Evolutionary conservation across 2,329 filamentous ascomycete genomes (phyloP), one percentile per base, ranked within the genome.

Genomic region (Lachnellula arida): DNA sequence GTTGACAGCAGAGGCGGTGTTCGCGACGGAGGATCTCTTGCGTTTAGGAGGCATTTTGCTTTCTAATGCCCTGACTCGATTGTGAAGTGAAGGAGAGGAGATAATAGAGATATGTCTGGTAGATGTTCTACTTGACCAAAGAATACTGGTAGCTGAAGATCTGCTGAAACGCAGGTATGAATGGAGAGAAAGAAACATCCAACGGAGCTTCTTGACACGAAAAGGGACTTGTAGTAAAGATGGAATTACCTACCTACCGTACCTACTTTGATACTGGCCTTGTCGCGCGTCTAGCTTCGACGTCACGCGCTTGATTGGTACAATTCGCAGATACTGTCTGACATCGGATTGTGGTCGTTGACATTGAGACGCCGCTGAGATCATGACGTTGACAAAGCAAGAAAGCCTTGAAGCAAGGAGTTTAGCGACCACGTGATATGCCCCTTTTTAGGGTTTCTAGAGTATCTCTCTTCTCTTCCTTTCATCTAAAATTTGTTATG

Each of bases 21-120:
- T 46, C 17, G 60, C 59, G 5, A 58, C 46, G 4, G 65, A 61
- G 8, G 64, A 65, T 57, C 66, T 66, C 56, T 66, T 68, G 19
- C 63, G 66, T 46, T 68, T 69, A 0, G 64, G 65, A 56, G 63
- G 60, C 67, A 68, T 68, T 5, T 42, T 49, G 43, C 5, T 28
- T 25, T 46, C 23, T 15, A 7, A 12, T 14, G 12, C n/a, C n/a
- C 44, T 19, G 19, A n/a, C 14, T n/a, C 23, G 44, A 47, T 12
- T 17, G 23, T 47, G 22, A 47, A 50, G 14, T 46, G 8, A 32
- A 42, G 49, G 17, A 22, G 35, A 11, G 14, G 35, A 51, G 43
- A 48, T 19, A 19, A 32, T 14, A 14, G 15, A 47, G 23, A 47
- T n/a, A 32, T 8, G 7, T 9, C 15, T 34, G 25, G 11, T n/a